A percentile compares a stretch with the other conserved stretches of the same genome.
phyloP scores from a whole-genome alignment of 2,329 filamentous ascomycete species.

The Davidsoniella australis region DNA sequence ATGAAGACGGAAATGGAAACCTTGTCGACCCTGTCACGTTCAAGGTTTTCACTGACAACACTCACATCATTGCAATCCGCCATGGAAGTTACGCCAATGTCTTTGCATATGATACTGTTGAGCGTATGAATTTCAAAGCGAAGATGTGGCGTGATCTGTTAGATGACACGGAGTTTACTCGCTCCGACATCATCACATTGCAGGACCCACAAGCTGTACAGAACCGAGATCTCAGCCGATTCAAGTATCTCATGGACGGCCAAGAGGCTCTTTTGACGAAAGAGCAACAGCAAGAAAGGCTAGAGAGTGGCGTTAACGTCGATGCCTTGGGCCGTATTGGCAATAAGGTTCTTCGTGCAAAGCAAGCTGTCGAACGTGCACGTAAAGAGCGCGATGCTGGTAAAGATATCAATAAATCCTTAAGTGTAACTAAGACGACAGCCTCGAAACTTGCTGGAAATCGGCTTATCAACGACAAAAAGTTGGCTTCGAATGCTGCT shows the following conservation, averaged over 20 bases:
- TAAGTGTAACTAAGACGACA: constrained; percentile 20
- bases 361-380: constrained; percentile 83
- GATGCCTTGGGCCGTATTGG: constrained; percentile 60
- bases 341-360: constrained; percentile 76
- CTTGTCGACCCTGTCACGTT: constrained; percentile 93
- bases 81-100: constrained; percentile 78
- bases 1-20: constrained; percentile 42
- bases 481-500: constrained; percentile 65
- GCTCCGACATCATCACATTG: constrained; percentile 86
- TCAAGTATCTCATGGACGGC: constrained; percentile 79
- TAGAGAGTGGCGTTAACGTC: constrained; percentile 56
- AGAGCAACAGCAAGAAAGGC: constrained; percentile 51
- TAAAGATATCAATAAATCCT: constrained; percentile 35
- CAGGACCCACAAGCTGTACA: constrained; percentile 89
- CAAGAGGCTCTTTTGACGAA: constrained; percentile 48
- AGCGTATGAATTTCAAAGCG: constrained; percentile 86
- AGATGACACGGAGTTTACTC: constrained; percentile 68
- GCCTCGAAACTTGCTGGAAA: background rate
- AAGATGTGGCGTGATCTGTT: constrained; percentile 92
- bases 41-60: constrained; percentile 96
- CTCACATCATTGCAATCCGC: constrained; percentile 78
- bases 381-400: constrained; percentile 53
- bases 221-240: constrained; percentile 65
- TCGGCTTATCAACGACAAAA: constrained; percentile 37
- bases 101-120: constrained; percentile 89